phyloP scores from a whole-genome alignment of 73 alveolate genomes.

The Durusdinium trenchii region DNA sequence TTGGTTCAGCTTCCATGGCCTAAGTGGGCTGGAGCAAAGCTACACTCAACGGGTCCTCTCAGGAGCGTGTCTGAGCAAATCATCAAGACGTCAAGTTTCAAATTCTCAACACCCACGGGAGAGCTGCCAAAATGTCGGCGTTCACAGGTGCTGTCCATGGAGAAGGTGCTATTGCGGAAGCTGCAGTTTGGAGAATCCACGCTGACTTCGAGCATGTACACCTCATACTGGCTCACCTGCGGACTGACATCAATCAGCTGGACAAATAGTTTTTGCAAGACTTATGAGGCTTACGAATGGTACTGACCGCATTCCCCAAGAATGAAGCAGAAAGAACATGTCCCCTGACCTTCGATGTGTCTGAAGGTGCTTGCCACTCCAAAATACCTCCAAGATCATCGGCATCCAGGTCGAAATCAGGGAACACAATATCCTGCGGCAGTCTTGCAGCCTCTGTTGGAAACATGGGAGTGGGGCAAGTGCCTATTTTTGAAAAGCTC shows the following conservation, averaged over 20 bases:
- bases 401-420: constrained; percentile 75
- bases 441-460: too few relatives aligned
- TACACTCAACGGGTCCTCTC: too few relatives aligned
- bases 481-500: too few relatives aligned
- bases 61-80: too few relatives aligned
- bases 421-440: constrained; percentile 29
- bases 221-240: constrained; percentile 58
- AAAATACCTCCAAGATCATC: constrained; percentile 62
- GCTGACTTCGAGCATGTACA: constrained; percentile 62
- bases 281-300: not conserved
- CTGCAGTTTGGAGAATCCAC: not conserved
- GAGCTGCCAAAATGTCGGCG: not conserved
- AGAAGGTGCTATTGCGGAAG: constrained; percentile 9
- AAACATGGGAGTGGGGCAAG: too few relatives aligned
- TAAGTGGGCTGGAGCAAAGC: too few relatives aligned
- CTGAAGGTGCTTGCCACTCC: constrained; percentile 67
- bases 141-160: constrained; percentile 18
- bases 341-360: constrained; percentile 18
- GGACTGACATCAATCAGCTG: too few relatives aligned
- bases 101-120: not conserved
- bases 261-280: not conserved
- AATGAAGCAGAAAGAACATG: too few relatives aligned
- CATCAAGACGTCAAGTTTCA: not conserved
- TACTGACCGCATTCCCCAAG: too few relatives aligned
- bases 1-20: too few relatives aligned